Evolutionary conservation across 768 basidiomycete species (phyloP), one percentile per base, ranked within the genome.

Genomic region (Kwoniella heveanensis): DNA sequence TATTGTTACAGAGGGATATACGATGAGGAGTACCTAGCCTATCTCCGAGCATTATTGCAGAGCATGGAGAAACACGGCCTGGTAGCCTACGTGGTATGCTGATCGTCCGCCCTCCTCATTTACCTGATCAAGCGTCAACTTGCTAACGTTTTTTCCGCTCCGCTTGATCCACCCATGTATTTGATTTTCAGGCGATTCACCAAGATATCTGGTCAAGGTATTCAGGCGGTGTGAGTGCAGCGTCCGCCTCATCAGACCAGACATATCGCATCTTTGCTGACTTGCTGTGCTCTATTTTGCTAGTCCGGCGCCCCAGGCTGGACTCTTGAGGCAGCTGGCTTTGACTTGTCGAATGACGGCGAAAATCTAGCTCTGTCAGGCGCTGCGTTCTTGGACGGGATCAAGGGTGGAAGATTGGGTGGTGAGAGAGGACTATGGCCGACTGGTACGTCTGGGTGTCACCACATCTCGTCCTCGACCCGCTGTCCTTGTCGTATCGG

Each of bases 161-260:
- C n/a, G n/a, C n/a, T n/a, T n/a, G n/a, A n/a, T n/a, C n/a, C n/a
- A n/a, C n/a, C n/a, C n/a, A n/a, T n/a, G n/a, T n/a, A n/a, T n/a
- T n/a, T n/a, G n/a, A n/a, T n/a, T n/a, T n/a, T 44, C 29, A 77
- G 76, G 62, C 70, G 60, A 76, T 95, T 60, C 95, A 98, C 76
- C 95, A 95, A 78, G 92, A 97, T 76, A 92, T 97, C 30, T 97
- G 92, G 90, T 95, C 92, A 0, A 87, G 95, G 3, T 94, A 93
- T 71, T 87, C 88, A 2, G 95, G 95, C 8, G 95, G 95, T 17
- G 72, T 77, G 37, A 70, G 75, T 65, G 24, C 2, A 8, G 25
- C 44, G n/a, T n/a, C n/a, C n/a, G n/a, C n/a, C n/a, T n/a, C n/a
- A n/a, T n/a, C n/a, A n/a, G n/a, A n/a, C n/a, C n/a, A n/a, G n/a